Conservation (phyloP, 768 basidiomycete genomes). For the Amylocystis lapponica region DNA sequence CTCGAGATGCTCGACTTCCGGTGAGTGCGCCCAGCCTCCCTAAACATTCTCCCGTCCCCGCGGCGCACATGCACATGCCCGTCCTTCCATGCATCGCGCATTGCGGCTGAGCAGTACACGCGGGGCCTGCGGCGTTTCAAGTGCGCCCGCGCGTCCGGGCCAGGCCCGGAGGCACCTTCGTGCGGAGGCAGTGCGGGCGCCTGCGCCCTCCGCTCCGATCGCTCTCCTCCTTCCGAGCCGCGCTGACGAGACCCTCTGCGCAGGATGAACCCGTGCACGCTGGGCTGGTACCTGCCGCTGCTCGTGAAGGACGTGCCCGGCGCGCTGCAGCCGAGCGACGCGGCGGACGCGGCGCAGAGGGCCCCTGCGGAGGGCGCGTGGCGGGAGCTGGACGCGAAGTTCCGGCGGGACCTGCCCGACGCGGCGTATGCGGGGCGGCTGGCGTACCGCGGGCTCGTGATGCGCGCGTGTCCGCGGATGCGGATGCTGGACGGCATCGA, state of each 20-base stretch:
- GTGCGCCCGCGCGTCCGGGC: background rate
- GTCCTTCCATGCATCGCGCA: background rate
- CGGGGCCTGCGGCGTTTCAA: background rate
- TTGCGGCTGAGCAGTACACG: background rate
- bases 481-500: constrained; percentile 81
- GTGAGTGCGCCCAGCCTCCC: constrained; percentile 33
- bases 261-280: constrained; percentile 95
- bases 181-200: background rate
- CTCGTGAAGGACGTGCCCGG: constrained; percentile 65
- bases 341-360: constrained; percentile 17
- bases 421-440: constrained; percentile 81
- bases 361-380: no score
- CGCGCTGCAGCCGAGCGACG: constrained; percentile 53
- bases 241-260: background rate
- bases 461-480: constrained; percentile 65
- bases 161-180: background rate
- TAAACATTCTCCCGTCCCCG: background rate
- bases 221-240: background rate
- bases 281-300: constrained; percentile 92
- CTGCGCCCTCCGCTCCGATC: background rate
- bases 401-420: constrained; percentile 88
- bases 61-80: no score
- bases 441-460: constrained; percentile 84
- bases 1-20: constrained; percentile 90
- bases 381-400: constrained; percentile 77